phyloP scores from a whole-genome alignment of 2,329 filamentous ascomycete species.

The Paracorniculantispora psalliotae region DNA sequence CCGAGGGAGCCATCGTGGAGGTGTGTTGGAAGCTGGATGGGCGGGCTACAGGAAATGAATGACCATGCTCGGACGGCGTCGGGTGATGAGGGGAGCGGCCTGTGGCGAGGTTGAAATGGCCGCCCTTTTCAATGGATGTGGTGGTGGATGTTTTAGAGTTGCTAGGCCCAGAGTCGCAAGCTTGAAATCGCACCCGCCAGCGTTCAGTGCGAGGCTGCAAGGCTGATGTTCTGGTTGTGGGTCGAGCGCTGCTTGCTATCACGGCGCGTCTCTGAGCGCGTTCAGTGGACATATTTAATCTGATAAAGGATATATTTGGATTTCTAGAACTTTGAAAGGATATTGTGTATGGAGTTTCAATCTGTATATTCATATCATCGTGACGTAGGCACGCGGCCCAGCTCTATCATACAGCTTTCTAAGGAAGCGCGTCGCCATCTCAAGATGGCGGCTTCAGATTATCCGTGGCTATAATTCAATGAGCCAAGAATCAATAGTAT shows the following conservation, averaged over 20 bases:
- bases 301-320: neutral
- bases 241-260: conserved; percentile 9
- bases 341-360: neutral
- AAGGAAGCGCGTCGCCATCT: conserved; percentile 18
- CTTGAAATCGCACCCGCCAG: conserved; percentile 16
- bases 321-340: neutral
- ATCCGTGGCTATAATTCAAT: conserved; percentile 61
- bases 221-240: conserved; percentile 27
- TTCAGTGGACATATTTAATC: neutral
- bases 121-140: conserved; percentile 24
- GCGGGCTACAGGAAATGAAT: neutral
- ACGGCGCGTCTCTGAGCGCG: neutral
- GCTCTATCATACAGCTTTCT: neutral
- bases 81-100: conserved; percentile 14
- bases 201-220: conserved; percentile 29
- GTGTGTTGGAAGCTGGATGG: conserved; percentile 1
- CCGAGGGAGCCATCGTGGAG: conserved; percentile 50
- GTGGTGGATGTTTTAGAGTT: conserved; percentile 19
- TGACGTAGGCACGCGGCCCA: neutral
- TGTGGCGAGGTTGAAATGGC: conserved; percentile 8
- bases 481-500: too few species aligned
- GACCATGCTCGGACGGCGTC: conserved; percentile 11
- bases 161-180: conserved; percentile 16
- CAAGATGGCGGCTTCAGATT: conserved; percentile 73
- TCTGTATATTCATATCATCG: neutral